These are phyloP conservation scores for Gossypium davidsonii DNA, from an alignment of 441 rosid genomes.

Conservation along the genomic window DNA sequence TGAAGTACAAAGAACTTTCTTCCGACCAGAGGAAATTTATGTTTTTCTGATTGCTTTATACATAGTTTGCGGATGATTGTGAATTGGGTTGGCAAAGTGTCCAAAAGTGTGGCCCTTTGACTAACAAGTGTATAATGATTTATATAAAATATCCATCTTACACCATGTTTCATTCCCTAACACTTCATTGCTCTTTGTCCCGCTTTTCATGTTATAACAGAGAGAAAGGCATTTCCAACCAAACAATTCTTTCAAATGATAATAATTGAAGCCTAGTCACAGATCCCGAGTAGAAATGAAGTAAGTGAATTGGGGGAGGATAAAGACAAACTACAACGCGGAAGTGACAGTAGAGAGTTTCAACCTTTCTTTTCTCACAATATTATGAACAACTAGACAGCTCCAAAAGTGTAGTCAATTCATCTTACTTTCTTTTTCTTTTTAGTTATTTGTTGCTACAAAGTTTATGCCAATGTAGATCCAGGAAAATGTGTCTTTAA, in stretches of 20 bases:
- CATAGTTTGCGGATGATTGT: slow-evolving; percentile 14
- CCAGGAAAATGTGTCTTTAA: neutral
- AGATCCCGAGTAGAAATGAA: neutral
- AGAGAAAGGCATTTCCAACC: neutral
- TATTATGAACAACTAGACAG: neutral
- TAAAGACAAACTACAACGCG: neutral
- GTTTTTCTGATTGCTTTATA: neutral
- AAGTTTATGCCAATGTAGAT: neutral
- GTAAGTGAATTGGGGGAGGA: neutral
- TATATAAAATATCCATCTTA: too few species aligned
- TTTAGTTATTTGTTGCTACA: neutral
- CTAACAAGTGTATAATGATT: too few species aligned
- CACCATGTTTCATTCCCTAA: too few species aligned
- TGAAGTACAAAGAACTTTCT: too few species aligned
- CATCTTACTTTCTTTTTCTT: neutral
- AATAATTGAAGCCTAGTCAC: neutral
- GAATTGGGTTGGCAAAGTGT: slow-evolving; percentile 17
- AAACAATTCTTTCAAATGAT: too few species aligned
- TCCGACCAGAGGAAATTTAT: too few species aligned
- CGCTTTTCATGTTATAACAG: neutral
- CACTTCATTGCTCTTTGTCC: neutral
- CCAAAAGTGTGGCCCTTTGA: neutral
- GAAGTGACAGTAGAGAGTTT: neutral
- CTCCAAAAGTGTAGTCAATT: slow-evolving; percentile 12
- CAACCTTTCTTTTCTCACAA: neutral